These are phyloP conservation scores for Collybia mongolica DNA, from an alignment of 768 basidiomycete species.

Conservation along the genomic window DNA sequence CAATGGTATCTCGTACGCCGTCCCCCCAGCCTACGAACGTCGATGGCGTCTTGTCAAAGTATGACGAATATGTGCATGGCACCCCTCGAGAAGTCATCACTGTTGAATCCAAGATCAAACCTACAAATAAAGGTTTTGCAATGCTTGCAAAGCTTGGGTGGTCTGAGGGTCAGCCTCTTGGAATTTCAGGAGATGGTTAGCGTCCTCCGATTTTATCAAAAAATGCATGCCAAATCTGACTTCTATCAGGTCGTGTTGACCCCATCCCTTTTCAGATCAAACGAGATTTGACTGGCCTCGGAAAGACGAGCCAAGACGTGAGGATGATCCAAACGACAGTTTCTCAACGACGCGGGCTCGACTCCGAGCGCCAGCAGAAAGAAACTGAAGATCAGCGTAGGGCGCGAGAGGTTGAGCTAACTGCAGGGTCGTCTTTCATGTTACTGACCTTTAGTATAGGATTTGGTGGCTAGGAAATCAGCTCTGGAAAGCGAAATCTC, in stretches of 20 bases:
- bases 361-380: slow-evolving; percentile 78
- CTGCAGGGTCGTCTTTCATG: not conserved
- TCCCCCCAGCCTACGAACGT: slow-evolving; percentile 67
- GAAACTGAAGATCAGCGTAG: slow-evolving; percentile 78
- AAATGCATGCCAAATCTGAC: not conserved
- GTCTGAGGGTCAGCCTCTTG: slow-evolving; percentile 77
- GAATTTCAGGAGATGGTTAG: slow-evolving; percentile 77
- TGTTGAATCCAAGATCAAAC: slow-evolving; percentile 78
- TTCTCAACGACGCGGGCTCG: slow-evolving; percentile 74
- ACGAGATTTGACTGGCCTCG: slow-evolving; percentile 74
- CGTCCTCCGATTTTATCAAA: slow-evolving; percentile 6
- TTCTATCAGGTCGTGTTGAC: slow-evolving; percentile 66
- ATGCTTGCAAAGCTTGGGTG: slow-evolving; percentile 83
- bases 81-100: slow-evolving; percentile 67
- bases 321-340: slow-evolving; percentile 86
- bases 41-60: slow-evolving; percentile 48
- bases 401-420: slow-evolving; percentile 59
- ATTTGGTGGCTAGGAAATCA: slow-evolving; percentile 58
- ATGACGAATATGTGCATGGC: slow-evolving; percentile 61
- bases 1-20: slow-evolving; percentile 72
- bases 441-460: slow-evolving; percentile 36
- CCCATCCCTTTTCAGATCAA: slow-evolving; percentile 83
- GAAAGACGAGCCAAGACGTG: slow-evolving; percentile 76
- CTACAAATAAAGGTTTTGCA: slow-evolving; percentile 77
- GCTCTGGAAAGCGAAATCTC: slow-evolving; percentile 70